A percentile compares a stretch with the other conserved stretches of the same genome.
phyloP scores from a whole-genome alignment of 2,329 filamentous ascomycete genomes.

The Colletotrichum nymphaeae region DNA sequence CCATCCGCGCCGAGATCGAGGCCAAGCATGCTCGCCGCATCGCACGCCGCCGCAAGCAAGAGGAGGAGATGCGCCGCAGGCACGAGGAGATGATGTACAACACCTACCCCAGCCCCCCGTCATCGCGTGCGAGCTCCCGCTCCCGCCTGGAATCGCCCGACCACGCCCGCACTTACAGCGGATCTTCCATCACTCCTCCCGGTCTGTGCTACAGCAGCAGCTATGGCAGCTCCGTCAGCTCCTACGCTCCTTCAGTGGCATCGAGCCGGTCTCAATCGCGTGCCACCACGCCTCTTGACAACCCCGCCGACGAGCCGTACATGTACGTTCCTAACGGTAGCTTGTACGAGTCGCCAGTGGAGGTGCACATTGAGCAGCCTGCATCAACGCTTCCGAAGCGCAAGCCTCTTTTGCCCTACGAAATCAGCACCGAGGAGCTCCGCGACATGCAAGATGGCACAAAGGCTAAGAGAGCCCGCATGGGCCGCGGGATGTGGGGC shows the following conservation, averaged over 20 bases:
- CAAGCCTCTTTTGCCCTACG: constrained; percentile 59
- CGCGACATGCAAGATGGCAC: constrained; percentile 59
- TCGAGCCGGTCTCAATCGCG: constrained; percentile 56
- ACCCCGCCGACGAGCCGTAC: constrained; percentile 56
- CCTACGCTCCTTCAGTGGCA: constrained; percentile 60
- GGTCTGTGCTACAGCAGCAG: constrained; percentile 58
- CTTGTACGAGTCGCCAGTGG: constrained; percentile 62
- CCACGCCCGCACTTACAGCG: constrained; percentile 51
- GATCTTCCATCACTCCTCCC: constrained; percentile 54
- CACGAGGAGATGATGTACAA: constrained; percentile 49
- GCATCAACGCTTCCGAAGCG: constrained; percentile 47
- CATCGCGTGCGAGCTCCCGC: constrained; percentile 55
- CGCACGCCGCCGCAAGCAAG: constrained; percentile 60
- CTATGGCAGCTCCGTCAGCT: constrained; percentile 53
- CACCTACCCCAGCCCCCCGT: constrained; percentile 58
- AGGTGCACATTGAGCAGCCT: constrained; percentile 55
- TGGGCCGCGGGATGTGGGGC: constrained; percentile 62
- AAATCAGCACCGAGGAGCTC: constrained; percentile 65
- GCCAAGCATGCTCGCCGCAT: constrained; percentile 63
- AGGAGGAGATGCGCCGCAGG: constrained; percentile 48
- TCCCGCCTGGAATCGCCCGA: constrained; percentile 55
- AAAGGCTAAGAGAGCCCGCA: constrained; percentile 61
- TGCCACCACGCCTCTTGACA: constrained; percentile 63
- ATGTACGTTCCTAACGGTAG: constrained; percentile 52
- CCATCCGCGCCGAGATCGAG: constrained; percentile 75